Evolutionary conservation across 352 stramenopile species (phyloP).

Genomic region (Phytophthora pseudosyringae): DNA sequence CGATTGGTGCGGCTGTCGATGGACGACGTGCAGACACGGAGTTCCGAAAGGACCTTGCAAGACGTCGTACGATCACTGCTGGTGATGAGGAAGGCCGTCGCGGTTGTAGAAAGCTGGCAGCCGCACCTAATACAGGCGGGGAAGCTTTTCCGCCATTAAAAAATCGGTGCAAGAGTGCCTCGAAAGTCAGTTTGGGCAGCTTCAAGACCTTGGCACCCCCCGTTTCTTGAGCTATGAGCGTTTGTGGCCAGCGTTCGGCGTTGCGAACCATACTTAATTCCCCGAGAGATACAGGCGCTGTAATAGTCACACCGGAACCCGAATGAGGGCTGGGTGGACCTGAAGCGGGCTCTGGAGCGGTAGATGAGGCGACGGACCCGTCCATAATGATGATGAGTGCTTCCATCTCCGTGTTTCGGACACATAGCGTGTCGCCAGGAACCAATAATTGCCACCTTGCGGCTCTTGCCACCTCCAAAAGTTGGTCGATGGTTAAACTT

Average conservation of each 20-base stretch:
- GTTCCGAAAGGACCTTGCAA: constrained; percentile 15
- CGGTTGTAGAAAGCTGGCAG: constrained; percentile 14
- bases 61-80: constrained; percentile 22
- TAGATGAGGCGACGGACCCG: constrained; percentile 22
- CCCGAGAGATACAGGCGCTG: constrained; percentile 38
- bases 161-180: constrained; percentile 46
- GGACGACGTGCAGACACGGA: constrained; percentile 24
- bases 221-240: constrained; percentile 27
- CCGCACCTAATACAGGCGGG: constrained; percentile 7
- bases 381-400: constrained; percentile 54
- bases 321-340: background rate
- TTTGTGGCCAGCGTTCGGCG: constrained; percentile 45
- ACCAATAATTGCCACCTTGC: constrained; percentile 43
- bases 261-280: constrained; percentile 58
- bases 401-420: constrained; percentile 40
- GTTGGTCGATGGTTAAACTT: constrained; percentile 54
- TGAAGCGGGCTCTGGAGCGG: background rate
- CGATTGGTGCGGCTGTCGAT: constrained; percentile 26
- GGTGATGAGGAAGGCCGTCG: constrained; percentile 50
- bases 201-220: constrained; percentile 37
- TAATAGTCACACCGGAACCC: constrained; percentile 8
- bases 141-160: constrained; percentile 46
- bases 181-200: constrained; percentile 45
- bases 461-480: constrained; percentile 53
- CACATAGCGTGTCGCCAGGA: constrained; percentile 31